A percentile compares a stretch with the other conserved stretches of the same genome.
Evolutionary conservation across 768 basidiomycete genomes (phyloP).

Genomic region (Crassisporium funariophilum): DNA sequence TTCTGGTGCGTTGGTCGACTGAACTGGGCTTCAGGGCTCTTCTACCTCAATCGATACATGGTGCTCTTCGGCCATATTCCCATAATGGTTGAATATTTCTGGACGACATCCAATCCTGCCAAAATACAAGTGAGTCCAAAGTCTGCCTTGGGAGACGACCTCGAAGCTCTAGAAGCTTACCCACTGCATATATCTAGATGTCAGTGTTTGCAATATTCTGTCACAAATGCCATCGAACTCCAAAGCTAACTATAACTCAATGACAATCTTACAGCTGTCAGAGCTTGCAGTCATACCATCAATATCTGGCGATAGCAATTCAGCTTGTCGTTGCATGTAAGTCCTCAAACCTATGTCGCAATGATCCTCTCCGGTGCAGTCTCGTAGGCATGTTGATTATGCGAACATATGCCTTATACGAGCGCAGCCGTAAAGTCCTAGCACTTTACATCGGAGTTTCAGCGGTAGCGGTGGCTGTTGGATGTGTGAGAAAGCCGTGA

Average conservation of each 20-base stretch:
- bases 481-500: constrained; percentile 37
- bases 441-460: constrained; percentile 28
- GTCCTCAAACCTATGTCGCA: too few relatives aligned
- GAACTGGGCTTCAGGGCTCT: constrained; percentile 37
- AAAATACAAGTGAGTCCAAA: constrained; percentile 32
- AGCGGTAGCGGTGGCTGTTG: constrained; percentile 23
- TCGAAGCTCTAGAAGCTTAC: too few relatives aligned
- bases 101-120: constrained; percentile 23
- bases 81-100: constrained; percentile 36
- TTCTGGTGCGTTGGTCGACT: constrained; percentile 47
- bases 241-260: constrained; percentile 1
- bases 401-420: constrained; percentile 46
- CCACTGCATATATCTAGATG: constrained; percentile 3
- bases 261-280: constrained; percentile 32
- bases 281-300: constrained; percentile 35
- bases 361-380: too few relatives aligned
- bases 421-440: constrained; percentile 33
- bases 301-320: constrained; percentile 33
- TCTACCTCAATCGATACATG: constrained; percentile 46
- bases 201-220: too few relatives aligned
- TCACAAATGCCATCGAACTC: too few relatives aligned
- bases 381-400: constrained; percentile 35
- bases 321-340: constrained; percentile 37
- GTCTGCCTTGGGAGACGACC: too few relatives aligned
- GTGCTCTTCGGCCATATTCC: constrained; percentile 40